Evolutionary conservation across 1,284 basidiomycete genomes (phyloP).

Genomic region (Xerocomus minutiporus): DNA sequence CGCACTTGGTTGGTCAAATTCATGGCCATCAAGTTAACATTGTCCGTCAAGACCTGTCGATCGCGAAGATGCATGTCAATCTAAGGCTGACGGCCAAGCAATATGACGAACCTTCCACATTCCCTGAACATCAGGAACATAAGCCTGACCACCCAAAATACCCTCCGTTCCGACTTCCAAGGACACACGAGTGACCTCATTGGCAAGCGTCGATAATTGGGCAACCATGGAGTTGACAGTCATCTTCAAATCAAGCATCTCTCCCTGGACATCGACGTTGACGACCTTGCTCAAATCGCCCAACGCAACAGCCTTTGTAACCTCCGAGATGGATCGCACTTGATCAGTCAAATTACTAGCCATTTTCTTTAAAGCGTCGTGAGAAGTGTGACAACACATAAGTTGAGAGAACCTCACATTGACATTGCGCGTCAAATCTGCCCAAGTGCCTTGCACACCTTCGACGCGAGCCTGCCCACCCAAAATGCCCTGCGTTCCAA

Average conservation of each 20-base stretch:
- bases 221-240: conserved; percentile 92
- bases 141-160: conserved; percentile 91
- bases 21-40: conserved; percentile 87
- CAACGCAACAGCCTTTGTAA: conserved; percentile 94
- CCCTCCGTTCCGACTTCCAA: conserved; percentile 95
- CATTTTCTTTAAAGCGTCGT: conserved; percentile 56
- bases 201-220: conserved; percentile 78
- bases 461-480: conserved; percentile 91
- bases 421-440: conserved; percentile 86
- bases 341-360: conserved; percentile 93
- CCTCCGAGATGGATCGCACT: conserved; percentile 94
- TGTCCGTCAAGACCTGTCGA: conserved; percentile 62
- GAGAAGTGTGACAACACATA: conserved; percentile 16
- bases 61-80: conserved; percentile 1
- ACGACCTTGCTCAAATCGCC: conserved; percentile 89
- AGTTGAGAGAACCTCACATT: conserved; percentile 49
- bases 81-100: not conserved
- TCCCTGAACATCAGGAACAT: conserved; percentile 82
- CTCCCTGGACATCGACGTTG: conserved; percentile 94
- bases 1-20: conserved; percentile 92
- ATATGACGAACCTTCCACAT: conserved; percentile 74
- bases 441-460: conserved; percentile 93
- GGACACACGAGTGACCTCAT: conserved; percentile 83
- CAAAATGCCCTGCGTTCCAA: conserved; percentile 88
- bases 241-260: conserved; percentile 92